Conservation (phyloP, 2,329 filamentous ascomycete genomes). For the Diplodia sapinea region DNA sequence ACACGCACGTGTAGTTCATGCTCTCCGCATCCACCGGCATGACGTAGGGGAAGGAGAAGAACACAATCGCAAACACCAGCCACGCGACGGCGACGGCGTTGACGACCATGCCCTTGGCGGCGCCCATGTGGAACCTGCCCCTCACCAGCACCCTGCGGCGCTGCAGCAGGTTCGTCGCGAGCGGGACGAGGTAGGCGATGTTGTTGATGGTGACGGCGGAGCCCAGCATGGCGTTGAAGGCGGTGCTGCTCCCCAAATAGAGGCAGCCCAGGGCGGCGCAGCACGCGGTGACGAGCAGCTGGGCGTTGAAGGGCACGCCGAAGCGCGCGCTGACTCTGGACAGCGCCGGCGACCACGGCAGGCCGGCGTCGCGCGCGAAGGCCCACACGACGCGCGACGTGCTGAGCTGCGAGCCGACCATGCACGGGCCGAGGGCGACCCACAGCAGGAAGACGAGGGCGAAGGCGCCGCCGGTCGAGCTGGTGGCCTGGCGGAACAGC, state of each 20-base stretch:
- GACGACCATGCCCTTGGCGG: constrained; percentile 7
- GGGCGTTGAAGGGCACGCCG: constrained; percentile 32
- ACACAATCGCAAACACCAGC: constrained; percentile 50
- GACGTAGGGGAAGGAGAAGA: constrained; percentile 54
- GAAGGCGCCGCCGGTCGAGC: constrained; percentile 51
- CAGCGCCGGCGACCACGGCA: background rate
- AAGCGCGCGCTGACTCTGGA: constrained; percentile 1
- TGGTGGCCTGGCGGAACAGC: constrained; percentile 54
- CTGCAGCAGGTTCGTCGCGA: constrained; percentile 27
- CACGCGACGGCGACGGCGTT: constrained; percentile 11
- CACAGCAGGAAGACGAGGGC: constrained; percentile 53
- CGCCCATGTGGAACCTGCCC: constrained; percentile 31
- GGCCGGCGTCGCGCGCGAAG: constrained; percentile 50
- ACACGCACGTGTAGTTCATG: constrained; percentile 59
- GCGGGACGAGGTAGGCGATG: constrained; percentile 29
- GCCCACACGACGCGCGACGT: constrained; percentile 50
- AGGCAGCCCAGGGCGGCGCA: constrained; percentile 33
- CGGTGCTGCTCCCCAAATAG: constrained; percentile 31
- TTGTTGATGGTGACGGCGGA: constrained; percentile 30
- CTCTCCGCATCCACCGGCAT: constrained; percentile 48
- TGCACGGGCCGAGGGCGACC: constrained; percentile 52
- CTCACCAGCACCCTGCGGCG: constrained; percentile 6
- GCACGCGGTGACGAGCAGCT: constrained; percentile 31
- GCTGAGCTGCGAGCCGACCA: constrained; percentile 47
- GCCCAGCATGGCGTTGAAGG: constrained; percentile 33